phyloP scores from a whole-genome alignment of 2,329 filamentous ascomycete genomes.

The Neofusicoccum parvum region DNA sequence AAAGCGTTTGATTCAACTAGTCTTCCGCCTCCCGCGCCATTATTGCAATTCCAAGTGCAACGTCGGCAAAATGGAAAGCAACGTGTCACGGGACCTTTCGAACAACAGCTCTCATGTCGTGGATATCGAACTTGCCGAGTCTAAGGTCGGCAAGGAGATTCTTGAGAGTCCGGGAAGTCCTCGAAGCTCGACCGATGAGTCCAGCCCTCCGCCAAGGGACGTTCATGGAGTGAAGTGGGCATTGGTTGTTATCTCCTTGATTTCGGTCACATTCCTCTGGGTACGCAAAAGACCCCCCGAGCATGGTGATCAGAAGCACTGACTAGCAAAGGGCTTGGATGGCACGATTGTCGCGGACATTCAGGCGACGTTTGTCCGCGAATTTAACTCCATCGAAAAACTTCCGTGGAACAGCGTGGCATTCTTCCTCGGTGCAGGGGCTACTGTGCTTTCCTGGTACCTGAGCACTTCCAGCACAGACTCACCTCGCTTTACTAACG shows the following conservation, averaged over 20 bases:
- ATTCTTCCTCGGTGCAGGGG: constrained; percentile 10
- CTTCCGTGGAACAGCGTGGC: constrained; percentile 14
- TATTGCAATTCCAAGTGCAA: too few relatives aligned
- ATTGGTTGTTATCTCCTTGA: constrained; percentile 15
- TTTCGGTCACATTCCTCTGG: constrained; percentile 17
- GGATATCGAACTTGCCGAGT: not conserved
- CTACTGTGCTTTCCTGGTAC: constrained; percentile 18
- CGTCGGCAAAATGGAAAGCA: not conserved
- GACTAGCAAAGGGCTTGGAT: not conserved
- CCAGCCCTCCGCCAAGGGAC: not conserved
- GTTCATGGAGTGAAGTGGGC: not conserved
- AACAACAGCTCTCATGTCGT: not conserved
- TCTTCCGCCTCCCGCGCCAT: not conserved
- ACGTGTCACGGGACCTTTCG: not conserved
- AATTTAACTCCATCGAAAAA: constrained; percentile 10
- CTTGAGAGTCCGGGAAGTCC: not conserved
- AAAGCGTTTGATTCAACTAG: not conserved
- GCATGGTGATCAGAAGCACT: not conserved
- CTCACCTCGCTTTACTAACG: not conserved
- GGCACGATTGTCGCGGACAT: constrained; percentile 17
- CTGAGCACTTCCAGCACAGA: not conserved
- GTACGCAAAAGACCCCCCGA: not conserved
- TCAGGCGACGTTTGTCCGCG: constrained; percentile 5
- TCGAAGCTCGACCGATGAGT: not conserved
- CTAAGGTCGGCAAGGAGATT: not conserved